phyloP scores from a whole-genome alignment of 495 filamentous ascomycete species.

The Aspergillus haitiensis region DNA sequence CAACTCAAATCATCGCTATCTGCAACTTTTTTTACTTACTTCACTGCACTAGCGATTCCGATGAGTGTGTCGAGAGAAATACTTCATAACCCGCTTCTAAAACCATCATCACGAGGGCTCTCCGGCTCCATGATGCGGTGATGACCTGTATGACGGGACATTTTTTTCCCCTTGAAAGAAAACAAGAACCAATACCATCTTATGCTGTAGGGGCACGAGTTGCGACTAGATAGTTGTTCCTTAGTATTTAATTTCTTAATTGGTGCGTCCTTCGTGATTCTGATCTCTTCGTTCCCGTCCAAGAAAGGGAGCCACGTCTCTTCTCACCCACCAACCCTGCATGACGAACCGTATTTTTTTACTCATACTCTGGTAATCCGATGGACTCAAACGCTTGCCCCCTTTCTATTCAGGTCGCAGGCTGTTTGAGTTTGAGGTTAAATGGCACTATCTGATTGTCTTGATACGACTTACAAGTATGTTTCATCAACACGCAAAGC shows the following conservation, averaged over 20 bases:
- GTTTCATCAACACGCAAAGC: not conserved
- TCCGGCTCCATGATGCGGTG: slow-evolving; percentile 92
- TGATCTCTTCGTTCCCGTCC: not conserved
- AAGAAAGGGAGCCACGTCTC: not conserved
- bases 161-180: slow-evolving; percentile 20
- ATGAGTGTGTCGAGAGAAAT: slow-evolving; percentile 82
- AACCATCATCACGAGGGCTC: slow-evolving; percentile 99
- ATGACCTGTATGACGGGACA: slow-evolving; percentile 95
- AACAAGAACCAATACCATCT: no score
- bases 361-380: slow-evolving; percentile 78
- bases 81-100: slow-evolving; percentile 73
- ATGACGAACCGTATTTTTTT: slow-evolving; percentile 56
- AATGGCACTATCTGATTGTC: slow-evolving; percentile 70
- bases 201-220: not conserved
- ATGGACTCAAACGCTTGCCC: slow-evolving; percentile 64
- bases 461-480: not conserved
- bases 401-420: slow-evolving; percentile 11
- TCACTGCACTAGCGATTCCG: slow-evolving; percentile 81
- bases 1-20: slow-evolving; percentile 92
- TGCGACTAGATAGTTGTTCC: no score
- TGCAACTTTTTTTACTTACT: slow-evolving; percentile 46
- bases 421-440: slow-evolving; percentile 71
- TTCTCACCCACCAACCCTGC: slow-evolving; percentile 6
- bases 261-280: slow-evolving; percentile 17
- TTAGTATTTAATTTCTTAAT: not conserved